Evolutionary conservation across 148 eudicot species (phyloP), one percentile per base, ranked within the genome.

Genomic region (Talinum fruticosum): DNA sequence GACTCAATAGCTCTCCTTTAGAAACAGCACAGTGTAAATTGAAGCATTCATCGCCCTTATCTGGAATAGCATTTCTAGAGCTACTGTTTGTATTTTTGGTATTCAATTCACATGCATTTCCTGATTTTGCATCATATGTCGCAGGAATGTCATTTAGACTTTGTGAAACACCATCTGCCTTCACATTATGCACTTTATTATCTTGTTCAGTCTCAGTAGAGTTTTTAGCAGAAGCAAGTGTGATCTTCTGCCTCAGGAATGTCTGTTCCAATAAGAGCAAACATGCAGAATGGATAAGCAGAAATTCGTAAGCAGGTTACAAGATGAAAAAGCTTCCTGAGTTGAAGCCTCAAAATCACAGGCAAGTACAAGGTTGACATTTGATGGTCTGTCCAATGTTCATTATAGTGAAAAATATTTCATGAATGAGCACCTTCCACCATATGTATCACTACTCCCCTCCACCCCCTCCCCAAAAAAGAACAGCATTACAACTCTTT

Each of bases 201-300:
- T 72, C 74, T 18, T 79, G 74, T 69, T 71, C 76, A 29, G 73
- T 47, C 65, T 74, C 85, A 72, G 76, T 57, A 76, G 84, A 77
- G 53, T 79, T 37, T 37, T 81, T 84, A 71, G 88, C 53, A 36
- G 89, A 80, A 35, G 86, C 92, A 54, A 94, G 89, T 29, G 90
- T 86, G 79, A 80, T 86, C 93, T 78, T 92, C 72, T 94, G 98
- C 32, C 97, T 94, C 86, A 94, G 66, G 83, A 94, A 94, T 75
- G 98, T 94, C 98, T 94, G 80, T 19, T 57, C 35, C 74, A 38
- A 79, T 72, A 59, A 23, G 29, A 62, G 49, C 41, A 65, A 71
- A 54, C 45, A 73, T 38, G 23, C 59, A 61, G 61, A 49, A 24
- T 72, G 57, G 8, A 44, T 18, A 34, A 71, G 23, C n/a, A 53